Evolutionary conservation across 2,329 filamentous ascomycete genomes (phyloP), one percentile per base, ranked within the genome.

Genomic region (Fusarium xylarioides): DNA sequence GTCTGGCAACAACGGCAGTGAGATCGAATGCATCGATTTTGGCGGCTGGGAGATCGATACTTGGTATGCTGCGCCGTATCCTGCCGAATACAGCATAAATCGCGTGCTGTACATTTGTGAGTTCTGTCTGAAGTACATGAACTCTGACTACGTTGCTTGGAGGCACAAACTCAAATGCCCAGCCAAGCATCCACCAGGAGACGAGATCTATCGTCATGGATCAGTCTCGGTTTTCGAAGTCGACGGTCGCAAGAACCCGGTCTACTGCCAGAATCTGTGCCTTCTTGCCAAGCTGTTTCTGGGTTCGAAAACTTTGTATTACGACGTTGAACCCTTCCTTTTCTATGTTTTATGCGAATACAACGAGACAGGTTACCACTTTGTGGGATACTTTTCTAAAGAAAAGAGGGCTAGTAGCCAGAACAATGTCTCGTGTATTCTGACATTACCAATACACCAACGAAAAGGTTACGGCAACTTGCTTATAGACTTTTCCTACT

Each of bases 51-150:
- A 99, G 82, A 99, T 99, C 76, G 96, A 99, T 80, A 99, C 96
- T 7, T 98, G 96, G 95, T 98, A 99, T 83, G 95, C 96, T 35
- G 96, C 96, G 43, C 97, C 96, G 18, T 99, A 99, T 80, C 96
- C 96, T 0, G 96, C 98, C 80, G 96, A 99, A 83, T 99, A 99
- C 85, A 98, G 95, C 81, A 91, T 95, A 73, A 98, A 99, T 80
- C 92, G 94, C 35, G 93, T 97, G 42, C 88, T 99, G n/a, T 98
- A 97, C 83, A 98, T 99, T 72, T 99, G 96, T 86, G 97, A 99
- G 82, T 99, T 98, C 82, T 99, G 96, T 81, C 87, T 99, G 68
- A 99, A 98, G 83, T 99, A 99, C 84, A 98, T 99, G 95, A 97
- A 97, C 82, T 98, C 96, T 23, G 95, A 98, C 81, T 98, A 97